Evolutionary conservation across 257 asterid genomes (phyloP).

Genomic region (Solanum pimpinellifolium): DNA sequence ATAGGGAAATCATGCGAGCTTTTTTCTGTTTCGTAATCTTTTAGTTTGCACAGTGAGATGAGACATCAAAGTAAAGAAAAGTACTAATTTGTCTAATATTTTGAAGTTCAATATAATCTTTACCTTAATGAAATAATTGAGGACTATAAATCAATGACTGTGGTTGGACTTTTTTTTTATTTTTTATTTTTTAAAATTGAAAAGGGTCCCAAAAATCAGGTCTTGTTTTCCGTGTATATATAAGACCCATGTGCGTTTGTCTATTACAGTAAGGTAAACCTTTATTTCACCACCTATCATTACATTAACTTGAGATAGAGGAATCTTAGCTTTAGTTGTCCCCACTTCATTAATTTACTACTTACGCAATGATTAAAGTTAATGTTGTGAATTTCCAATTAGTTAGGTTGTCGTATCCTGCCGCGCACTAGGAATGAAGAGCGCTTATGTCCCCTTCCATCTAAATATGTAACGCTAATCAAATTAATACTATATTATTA

Average conservation of each 20-base stretch:
- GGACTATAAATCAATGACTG: not conserved
- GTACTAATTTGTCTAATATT: not conserved
- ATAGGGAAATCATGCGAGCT: not conserved
- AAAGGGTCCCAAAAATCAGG: constrained; percentile 1
- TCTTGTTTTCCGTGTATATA: constrained; percentile 26
- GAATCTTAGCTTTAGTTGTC: constrained; percentile 10
- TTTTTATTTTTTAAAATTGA: not conserved
- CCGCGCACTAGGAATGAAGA: not conserved
- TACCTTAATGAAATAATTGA: not conserved
- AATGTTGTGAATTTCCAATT: not conserved
- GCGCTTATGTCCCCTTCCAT: not conserved
- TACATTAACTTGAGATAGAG: not conserved
- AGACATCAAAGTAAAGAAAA: not conserved
- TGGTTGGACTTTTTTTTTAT: too few species aligned
- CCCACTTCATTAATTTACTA: not conserved
- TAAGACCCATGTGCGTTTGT: constrained; percentile 6
- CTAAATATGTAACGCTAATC: not conserved
- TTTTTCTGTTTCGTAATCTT: not conserved
- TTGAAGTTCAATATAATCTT: not conserved
- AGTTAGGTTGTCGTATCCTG: not conserved
- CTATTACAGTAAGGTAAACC: not conserved
- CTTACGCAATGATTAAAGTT: constrained; percentile 15
- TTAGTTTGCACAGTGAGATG: not conserved
- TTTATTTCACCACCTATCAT: not conserved
- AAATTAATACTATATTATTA: too few species aligned